A percentile compares a stretch with the other conserved stretches of the same genome.
phyloP scores from a whole-genome alignment of 768 basidiomycete genomes.

The Gautieria morchelliformis region DNA sequence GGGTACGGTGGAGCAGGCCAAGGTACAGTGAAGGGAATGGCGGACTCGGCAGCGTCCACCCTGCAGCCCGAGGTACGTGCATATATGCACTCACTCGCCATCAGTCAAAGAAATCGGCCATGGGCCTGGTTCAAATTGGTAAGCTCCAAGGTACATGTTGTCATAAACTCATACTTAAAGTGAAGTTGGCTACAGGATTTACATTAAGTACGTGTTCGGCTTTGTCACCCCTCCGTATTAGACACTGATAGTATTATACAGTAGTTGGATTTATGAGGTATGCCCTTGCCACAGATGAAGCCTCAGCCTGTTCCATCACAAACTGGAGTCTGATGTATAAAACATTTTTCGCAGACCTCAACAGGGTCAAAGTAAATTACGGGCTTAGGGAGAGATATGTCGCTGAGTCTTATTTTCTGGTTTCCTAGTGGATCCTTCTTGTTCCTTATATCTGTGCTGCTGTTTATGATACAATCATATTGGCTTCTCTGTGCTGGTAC shows the following conservation, averaged over 20 bases:
- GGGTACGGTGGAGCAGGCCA: no score
- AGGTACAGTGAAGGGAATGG: no score
- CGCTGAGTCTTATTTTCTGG: background rate
- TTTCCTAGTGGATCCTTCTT: background rate
- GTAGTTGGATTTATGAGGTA: background rate
- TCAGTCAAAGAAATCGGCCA: no score
- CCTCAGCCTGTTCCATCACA: background rate
- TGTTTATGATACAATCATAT: constrained; percentile 2
- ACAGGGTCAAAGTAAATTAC: background rate
- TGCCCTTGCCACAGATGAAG: background rate
- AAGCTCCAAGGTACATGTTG: no score
- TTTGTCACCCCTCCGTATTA: background rate
- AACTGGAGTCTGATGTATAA: background rate
- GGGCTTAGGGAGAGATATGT: background rate
- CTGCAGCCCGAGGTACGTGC: no score
- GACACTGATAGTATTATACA: background rate
- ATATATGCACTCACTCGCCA: no score
- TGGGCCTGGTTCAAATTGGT: no score
- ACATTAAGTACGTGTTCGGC: background rate
- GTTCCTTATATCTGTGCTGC: background rate
- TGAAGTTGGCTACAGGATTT: background rate
- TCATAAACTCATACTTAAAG: no score
- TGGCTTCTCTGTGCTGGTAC: constrained; percentile 2
- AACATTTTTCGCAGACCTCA: background rate
- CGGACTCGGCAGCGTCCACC: no score